Evolutionary conservation across 129 eudicot genomes (phyloP).

Genomic region (Lonicera japonica): DNA sequence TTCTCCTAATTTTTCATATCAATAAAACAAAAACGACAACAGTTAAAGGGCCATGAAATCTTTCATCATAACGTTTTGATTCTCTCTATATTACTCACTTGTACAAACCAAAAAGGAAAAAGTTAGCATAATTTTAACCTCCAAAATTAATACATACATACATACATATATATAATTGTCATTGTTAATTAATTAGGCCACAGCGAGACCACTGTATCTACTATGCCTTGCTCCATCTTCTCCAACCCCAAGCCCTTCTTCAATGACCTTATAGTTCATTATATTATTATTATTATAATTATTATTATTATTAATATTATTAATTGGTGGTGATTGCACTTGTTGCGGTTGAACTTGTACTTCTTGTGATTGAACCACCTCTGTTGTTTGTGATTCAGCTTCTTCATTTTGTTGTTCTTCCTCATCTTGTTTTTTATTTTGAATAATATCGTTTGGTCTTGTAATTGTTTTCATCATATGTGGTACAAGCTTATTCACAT

Average conservation of each 20-base stretch:
- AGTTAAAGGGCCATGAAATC: too few relatives aligned
- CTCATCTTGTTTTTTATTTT: too few relatives aligned
- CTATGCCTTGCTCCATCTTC: conserved; percentile 24
- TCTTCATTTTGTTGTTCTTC: conserved; percentile 26
- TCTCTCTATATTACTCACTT: too few relatives aligned
- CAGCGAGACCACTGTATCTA: conserved; percentile 26
- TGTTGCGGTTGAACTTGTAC: neutral
- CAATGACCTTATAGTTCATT: conserved; percentile 13
- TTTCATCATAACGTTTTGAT: too few relatives aligned
- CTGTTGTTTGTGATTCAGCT: conserved; percentile 17
- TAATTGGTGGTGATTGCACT: neutral
- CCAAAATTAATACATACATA: too few relatives aligned
- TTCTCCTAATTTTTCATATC: too few relatives aligned
- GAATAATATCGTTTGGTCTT: too few relatives aligned
- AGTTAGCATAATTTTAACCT: too few relatives aligned
- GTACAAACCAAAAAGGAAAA: too few relatives aligned
- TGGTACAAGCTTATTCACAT: conserved; percentile 75
- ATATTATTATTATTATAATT: too few relatives aligned
- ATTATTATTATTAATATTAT: neutral
- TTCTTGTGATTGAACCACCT: conserved; percentile 5
- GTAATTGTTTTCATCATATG: conserved; percentile 63
- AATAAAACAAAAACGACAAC: too few relatives aligned
- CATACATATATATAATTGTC: too few relatives aligned
- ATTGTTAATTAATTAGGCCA: neutral
- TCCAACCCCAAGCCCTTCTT: conserved; percentile 16